Evolutionary conservation across 768 basidiomycete species (phyloP), one percentile per base, ranked within the genome.

Genomic region (Galerina sulciceps): DNA sequence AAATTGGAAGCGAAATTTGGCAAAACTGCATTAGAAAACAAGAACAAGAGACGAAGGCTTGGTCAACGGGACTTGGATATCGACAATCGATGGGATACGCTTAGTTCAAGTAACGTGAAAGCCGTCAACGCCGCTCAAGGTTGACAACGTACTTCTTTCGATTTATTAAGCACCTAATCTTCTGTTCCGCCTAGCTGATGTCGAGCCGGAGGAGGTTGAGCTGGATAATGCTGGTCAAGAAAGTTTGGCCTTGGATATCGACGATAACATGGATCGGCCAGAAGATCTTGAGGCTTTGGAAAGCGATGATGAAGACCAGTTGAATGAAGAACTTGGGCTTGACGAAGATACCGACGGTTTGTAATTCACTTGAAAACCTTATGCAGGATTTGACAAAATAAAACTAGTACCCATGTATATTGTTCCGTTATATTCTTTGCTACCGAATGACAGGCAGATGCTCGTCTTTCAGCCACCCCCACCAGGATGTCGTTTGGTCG

Each of bases 401-500:
- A 26, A 42, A 55, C 40, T 52, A 98, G 95, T 81, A 13, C 94
- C 96, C 2, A 93, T 99, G 91, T 92, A 98, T 67, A 81, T 99
- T 48, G 84, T 99, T 1, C 96, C 97, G 0, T 76, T 99, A 1
- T 99, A 99, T 74, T 97, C 97, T 3, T 79, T 99, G 4, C 78
- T 99, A 2, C 82, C 97, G 1, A 94, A 89, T 58, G 95, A 98
- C 55, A 93, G 94, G 71, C 97, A 99, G 69, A 94, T 98, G 91
- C 82, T 81, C 17, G 96, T 98, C 2, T 99, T 99, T 69, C 77
- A 88, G 58, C 79, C 88, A 1, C 94, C 96, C 11, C 97, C 97
- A 4, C 73, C 79, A 4, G 91, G 89, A 5, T 76, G 80, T 58
- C 91, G 97, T 36, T 81, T 99, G 3, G 95, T 99, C 13, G 94